These are phyloP conservation scores for Mikania micrantha DNA, from an alignment of 129 eudicot species.

Conservation along the genomic window DNA sequence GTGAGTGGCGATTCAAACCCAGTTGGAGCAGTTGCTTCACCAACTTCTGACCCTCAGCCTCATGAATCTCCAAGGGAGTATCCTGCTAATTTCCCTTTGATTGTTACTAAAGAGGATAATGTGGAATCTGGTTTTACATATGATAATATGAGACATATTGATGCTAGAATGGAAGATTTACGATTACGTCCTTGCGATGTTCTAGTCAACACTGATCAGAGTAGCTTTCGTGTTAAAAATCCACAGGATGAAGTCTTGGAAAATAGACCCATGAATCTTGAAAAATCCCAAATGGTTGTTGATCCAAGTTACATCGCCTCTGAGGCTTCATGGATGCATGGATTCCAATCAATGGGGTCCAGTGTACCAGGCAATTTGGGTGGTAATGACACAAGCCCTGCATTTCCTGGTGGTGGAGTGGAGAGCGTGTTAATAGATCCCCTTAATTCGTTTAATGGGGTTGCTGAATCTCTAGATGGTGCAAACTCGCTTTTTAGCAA, in stretches of 20 bases:
- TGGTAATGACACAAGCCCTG: conserved; percentile 22
- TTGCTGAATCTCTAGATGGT: conserved; percentile 44
- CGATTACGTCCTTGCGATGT: conserved; percentile 42
- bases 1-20: conserved; percentile 30
- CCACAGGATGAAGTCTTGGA: conserved; percentile 40
- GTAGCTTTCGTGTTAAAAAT: conserved; percentile 30
- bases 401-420: conserved; percentile 16
- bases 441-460: conserved; percentile 36
- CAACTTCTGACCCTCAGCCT: conserved; percentile 27
- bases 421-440: conserved; percentile 26
- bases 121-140: conserved; percentile 27
- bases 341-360: conserved; percentile 27
- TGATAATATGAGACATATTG: conserved; percentile 54
- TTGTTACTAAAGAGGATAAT: conserved; percentile 36
- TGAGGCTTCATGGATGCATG: conserved; percentile 35
- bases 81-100: conserved; percentile 26
- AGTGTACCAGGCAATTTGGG: conserved; percentile 36
- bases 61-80: conserved; percentile 56
- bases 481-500: conserved; percentile 64
- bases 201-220: conserved; percentile 31
- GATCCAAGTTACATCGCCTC: conserved; percentile 24
- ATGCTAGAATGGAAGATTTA: conserved; percentile 64
- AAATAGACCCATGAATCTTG: conserved; percentile 24
- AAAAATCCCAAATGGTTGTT: conserved; percentile 22
- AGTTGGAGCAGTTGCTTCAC: conserved; percentile 34